Conservation (phyloP, 2,329 filamentous ascomycete genomes). For the Fusarium verrucosum region DNA sequence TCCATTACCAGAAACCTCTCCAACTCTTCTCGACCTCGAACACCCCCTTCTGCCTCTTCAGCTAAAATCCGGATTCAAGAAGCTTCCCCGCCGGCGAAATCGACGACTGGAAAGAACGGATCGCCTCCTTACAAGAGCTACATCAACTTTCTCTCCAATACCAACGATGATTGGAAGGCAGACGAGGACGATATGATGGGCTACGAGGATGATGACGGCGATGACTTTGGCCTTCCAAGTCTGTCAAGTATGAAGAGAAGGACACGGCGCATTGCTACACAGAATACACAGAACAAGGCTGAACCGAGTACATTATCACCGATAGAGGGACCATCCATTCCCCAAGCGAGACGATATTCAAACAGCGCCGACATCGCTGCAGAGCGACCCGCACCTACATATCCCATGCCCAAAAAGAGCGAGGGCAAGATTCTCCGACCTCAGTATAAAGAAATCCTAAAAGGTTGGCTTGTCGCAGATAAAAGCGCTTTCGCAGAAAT, state of each 20-base stretch:
- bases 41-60: slow-evolving; percentile 72
- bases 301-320: slow-evolving; percentile 49
- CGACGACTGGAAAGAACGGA: slow-evolving; percentile 63
- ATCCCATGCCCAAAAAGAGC: slow-evolving; percentile 86
- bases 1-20: slow-evolving; percentile 63
- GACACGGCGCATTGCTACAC: slow-evolving; percentile 62
- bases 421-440: slow-evolving; percentile 96
- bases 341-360: slow-evolving; percentile 68
- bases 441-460: slow-evolving; percentile 96
- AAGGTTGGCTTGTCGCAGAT: slow-evolving; percentile 57
- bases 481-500: background rate
- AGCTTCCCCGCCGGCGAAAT: slow-evolving; percentile 64
- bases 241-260: slow-evolving; percentile 90
- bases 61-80: slow-evolving; percentile 61
- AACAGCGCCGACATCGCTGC: slow-evolving; percentile 95
- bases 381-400: slow-evolving; percentile 82
- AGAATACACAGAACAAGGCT: slow-evolving; percentile 51
- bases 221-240: slow-evolving; percentile 94
- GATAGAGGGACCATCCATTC: slow-evolving; percentile 51
- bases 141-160: slow-evolving; percentile 81
- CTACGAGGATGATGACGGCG: slow-evolving; percentile 87
- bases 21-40: slow-evolving; percentile 73
- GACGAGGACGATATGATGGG: slow-evolving; percentile 80
- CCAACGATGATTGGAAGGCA: slow-evolving; percentile 82
- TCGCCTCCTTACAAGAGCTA: slow-evolving; percentile 76